phyloP scores from a whole-genome alignment of 768 basidiomycete genomes.

The Basidioascus undulatus region DNA sequence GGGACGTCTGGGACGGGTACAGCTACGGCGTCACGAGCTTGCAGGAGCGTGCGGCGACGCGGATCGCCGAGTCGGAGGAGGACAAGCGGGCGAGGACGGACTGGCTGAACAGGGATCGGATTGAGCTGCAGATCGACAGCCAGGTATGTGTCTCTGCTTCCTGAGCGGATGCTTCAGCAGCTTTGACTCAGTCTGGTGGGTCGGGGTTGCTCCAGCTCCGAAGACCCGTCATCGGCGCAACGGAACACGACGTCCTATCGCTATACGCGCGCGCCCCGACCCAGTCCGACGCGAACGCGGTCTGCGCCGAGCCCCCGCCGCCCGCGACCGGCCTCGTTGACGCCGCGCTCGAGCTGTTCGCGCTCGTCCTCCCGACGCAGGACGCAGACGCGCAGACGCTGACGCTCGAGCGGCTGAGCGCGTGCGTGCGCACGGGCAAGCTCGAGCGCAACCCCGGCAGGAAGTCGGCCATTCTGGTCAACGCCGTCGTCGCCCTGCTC shows the following conservation, averaged over 20 bases:
- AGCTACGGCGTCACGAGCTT: constrained; percentile 69
- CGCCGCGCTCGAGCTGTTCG: constrained; percentile 66
- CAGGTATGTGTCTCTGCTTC: constrained; percentile 36
- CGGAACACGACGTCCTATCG: constrained; percentile 62
- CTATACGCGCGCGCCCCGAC: constrained; percentile 23
- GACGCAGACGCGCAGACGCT: constrained; percentile 26
- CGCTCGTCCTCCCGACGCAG: constrained; percentile 52
- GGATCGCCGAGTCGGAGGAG: constrained; percentile 9
- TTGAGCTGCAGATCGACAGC: constrained; percentile 54
- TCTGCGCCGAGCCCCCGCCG: constrained; percentile 40
- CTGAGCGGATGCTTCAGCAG: too few species aligned
- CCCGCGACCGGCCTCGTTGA: constrained; percentile 64
- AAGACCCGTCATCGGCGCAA: constrained; percentile 54
- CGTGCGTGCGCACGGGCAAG: constrained; percentile 44
- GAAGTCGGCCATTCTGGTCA: constrained; percentile 58
- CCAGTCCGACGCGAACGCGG: constrained; percentile 19
- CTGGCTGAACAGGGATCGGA: constrained; percentile 44
- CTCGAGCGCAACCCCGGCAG: constrained; percentile 70
- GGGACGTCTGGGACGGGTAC: constrained; percentile 71
- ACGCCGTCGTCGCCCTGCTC: constrained; percentile 48
- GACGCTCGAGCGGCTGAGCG: constrained; percentile 26
- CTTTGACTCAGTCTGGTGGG: too few species aligned
- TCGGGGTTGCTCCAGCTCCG: constrained; percentile 38
- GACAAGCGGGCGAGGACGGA: constrained; percentile 20
- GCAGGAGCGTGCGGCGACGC: constrained; percentile 6